These are phyloP conservation scores for Lipomyces mesembrius DNA, from an alignment of 805 yeast species.

Conservation along the genomic window DNA sequence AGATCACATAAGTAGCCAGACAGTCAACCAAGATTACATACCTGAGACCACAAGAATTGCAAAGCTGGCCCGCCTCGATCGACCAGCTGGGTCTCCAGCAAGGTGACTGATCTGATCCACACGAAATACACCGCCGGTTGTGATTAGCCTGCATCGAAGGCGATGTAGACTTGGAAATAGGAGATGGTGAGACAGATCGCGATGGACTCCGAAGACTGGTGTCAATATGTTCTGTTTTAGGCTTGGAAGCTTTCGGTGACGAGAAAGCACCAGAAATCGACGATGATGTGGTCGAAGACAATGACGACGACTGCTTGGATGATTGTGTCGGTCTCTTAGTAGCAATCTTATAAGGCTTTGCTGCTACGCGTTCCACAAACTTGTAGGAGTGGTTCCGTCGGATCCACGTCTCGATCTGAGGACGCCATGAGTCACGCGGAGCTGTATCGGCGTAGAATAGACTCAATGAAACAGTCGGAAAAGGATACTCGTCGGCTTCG, in stretches of 20 bases:
- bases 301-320: neutral
- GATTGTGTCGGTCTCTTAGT: constrained; percentile 1
- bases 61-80: constrained; percentile 84
- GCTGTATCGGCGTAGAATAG: constrained; percentile 49
- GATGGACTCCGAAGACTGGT: constrained; percentile 23
- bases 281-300: neutral
- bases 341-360: constrained; percentile 21
- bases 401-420: constrained; percentile 48
- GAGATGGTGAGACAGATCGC: constrained; percentile 27
- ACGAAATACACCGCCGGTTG: constrained; percentile 75
- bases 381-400: constrained; percentile 43
- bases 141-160: constrained; percentile 20
- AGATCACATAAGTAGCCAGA: neutral
- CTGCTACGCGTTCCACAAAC: constrained; percentile 28
- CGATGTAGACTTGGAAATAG: constrained; percentile 17
- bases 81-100: constrained; percentile 99
- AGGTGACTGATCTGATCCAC: constrained; percentile 89
- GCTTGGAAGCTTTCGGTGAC: constrained; percentile 8
- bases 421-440: constrained; percentile 47
- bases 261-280: constrained; percentile 6
- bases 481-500: constrained; percentile 27
- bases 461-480: constrained; percentile 24
- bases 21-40: constrained; percentile 1
- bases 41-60: constrained; percentile 90
- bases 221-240: constrained; percentile 12